Evolutionary conservation across 148 eudicot species (phyloP).

Genomic region (Dysphania ambrosioides): DNA sequence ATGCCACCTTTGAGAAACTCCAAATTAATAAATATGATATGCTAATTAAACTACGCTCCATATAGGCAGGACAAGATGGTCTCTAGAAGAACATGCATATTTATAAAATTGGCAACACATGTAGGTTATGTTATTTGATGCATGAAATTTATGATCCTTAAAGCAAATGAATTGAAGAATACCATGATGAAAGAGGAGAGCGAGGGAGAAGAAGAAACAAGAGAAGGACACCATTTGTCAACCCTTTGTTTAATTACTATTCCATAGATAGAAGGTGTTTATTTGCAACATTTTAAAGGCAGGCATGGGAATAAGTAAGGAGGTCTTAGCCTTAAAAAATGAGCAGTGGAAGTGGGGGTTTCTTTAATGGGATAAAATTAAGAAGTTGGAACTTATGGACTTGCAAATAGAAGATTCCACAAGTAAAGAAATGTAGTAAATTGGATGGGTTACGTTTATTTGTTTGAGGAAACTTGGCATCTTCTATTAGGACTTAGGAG

Average conservation of each 20-base stretch:
- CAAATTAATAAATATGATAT: neutral
- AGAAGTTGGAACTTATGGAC: slow-evolving; percentile 13
- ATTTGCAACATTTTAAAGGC: slow-evolving; percentile 8
- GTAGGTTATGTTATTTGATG: neutral
- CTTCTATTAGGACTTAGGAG: slow-evolving; percentile 1
- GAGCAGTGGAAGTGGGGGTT: neutral
- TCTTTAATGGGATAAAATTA: slow-evolving; percentile 17
- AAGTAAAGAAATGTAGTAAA: slow-evolving; percentile 8
- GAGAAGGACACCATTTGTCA: slow-evolving; percentile 20
- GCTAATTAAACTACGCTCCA: neutral
- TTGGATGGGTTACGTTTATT: slow-evolving; percentile 16
- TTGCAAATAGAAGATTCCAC: slow-evolving; percentile 28
- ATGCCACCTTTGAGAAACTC: neutral
- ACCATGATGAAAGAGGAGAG: slow-evolving; percentile 23
- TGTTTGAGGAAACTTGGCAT: slow-evolving; percentile 28
- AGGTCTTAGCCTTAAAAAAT: neutral
- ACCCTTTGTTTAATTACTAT: no score
- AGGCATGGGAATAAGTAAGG: neutral
- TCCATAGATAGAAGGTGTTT: slow-evolving; percentile 5
- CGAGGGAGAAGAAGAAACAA: slow-evolving; percentile 13
- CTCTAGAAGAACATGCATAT: no score
- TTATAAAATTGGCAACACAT: neutral
- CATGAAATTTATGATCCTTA: neutral
- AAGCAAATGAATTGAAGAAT: neutral
- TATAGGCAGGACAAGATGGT: no score